A percentile compares a stretch with the other conserved stretches of the same genome.
Evolutionary conservation across 2,329 filamentous ascomycete species (phyloP).

Genomic region (Venturiaceae sp.): DNA sequence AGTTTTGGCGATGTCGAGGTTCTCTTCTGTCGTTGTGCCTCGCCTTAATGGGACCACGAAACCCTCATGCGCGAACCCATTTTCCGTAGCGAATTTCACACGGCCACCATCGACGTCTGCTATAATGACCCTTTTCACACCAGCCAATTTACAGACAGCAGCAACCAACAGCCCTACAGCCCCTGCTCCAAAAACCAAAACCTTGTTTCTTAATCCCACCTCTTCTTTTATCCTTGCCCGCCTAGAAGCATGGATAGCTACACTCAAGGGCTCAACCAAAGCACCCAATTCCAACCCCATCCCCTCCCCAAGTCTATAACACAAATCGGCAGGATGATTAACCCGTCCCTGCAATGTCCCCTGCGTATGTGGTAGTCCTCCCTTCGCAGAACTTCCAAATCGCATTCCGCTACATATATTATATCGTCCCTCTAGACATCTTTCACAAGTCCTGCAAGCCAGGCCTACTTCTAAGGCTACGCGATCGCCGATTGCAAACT

Average conservation of each 20-base stretch:
- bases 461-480: constrained; percentile 89
- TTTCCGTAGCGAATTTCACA: constrained; percentile 43
- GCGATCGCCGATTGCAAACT: constrained; percentile 63
- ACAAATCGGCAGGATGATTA: constrained; percentile 52
- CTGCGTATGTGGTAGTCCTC: constrained; percentile 52
- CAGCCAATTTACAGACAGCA: constrained; percentile 42
- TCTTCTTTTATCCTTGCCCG: constrained; percentile 36
- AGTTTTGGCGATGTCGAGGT: constrained; percentile 63
- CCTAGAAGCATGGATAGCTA: constrained; percentile 49
- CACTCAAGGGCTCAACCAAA: constrained; percentile 50
- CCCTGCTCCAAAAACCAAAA: constrained; percentile 44
- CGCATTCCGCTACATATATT: constrained; percentile 52
- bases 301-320: constrained; percentile 44
- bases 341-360: constrained; percentile 54
- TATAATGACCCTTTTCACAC: constrained; percentile 47
- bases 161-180: constrained; percentile 51
- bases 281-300: constrained; percentile 48
- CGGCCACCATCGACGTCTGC: constrained; percentile 51
- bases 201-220: constrained; percentile 33
- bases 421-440: constrained; percentile 47
- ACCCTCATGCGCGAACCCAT: constrained; percentile 36
- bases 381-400: constrained; percentile 50
- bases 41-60: constrained; percentile 37
- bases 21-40: constrained; percentile 37
- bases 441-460: constrained; percentile 58